phyloP scores from a whole-genome alignment of 1,284 basidiomycete species.

The Austropuccinia psidii region DNA sequence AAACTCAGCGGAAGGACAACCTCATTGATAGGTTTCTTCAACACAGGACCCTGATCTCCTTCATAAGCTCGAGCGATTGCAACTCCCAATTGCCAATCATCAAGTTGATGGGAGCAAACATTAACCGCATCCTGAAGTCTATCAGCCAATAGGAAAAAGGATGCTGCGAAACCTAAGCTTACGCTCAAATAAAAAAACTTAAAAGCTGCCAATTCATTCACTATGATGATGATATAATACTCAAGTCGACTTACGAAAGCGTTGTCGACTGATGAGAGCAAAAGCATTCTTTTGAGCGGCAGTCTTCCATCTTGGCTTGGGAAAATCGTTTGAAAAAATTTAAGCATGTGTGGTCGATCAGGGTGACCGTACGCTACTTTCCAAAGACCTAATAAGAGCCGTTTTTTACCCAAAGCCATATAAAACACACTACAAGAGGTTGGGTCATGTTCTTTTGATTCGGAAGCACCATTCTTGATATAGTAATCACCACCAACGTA shows the following conservation, averaged over 20 bases:
- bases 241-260: slow-evolving; percentile 64
- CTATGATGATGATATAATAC: no score
- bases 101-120: slow-evolving; percentile 77
- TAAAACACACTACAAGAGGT: slow-evolving; percentile 83
- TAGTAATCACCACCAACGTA: slow-evolving; percentile 69
- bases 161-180: slow-evolving; percentile 86
- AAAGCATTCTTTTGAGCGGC: slow-evolving; percentile 96
- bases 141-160: slow-evolving; percentile 89
- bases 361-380: slow-evolving; percentile 87
- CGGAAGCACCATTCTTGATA: slow-evolving; percentile 37
- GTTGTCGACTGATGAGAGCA: slow-evolving; percentile 77
- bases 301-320: slow-evolving; percentile 73
- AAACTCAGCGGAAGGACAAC: slow-evolving; percentile 78
- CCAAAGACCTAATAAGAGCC: slow-evolving; percentile 90
- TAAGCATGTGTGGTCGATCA: slow-evolving; percentile 81
- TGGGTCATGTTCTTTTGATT: slow-evolving; percentile 59
- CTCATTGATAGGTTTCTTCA: slow-evolving; percentile 62
- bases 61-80: slow-evolving; percentile 77
- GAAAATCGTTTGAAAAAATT: slow-evolving; percentile 86
- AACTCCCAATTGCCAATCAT: slow-evolving; percentile 82
- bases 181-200: background rate
- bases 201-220: background rate
- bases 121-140: slow-evolving; percentile 83
- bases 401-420: slow-evolving; percentile 84
- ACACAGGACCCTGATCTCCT: slow-evolving; percentile 69